These are phyloP conservation scores for Botryotinia convoluta DNA, from an alignment of 2,329 filamentous ascomycete species.

Conservation along the genomic window DNA sequence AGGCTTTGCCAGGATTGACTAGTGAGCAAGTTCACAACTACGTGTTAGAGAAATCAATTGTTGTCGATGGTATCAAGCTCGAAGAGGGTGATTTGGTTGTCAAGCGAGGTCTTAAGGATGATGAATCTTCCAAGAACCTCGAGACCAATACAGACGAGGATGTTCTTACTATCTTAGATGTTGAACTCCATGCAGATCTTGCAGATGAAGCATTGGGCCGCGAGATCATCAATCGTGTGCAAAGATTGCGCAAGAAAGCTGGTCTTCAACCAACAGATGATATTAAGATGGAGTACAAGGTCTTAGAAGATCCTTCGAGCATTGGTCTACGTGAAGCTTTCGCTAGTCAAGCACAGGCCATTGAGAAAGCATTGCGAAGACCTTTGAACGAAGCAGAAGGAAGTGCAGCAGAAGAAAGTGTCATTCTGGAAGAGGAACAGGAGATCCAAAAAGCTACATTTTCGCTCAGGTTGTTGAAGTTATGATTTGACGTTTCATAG, in stretches of 20 bases:
- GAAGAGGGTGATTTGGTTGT: conserved; percentile 80
- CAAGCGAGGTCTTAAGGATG: conserved; percentile 73
- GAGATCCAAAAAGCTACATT: conserved; percentile 82
- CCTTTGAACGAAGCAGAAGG: conserved; percentile 42
- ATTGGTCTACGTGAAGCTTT: conserved; percentile 71
- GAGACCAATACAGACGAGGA: conserved; percentile 89
- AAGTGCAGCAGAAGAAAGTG: conserved; percentile 41
- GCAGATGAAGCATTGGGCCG: conserved; percentile 84
- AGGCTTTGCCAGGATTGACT: conserved; percentile 75
- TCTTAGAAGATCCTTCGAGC: conserved; percentile 74
- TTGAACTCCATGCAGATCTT: conserved; percentile 77
- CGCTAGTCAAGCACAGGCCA: conserved; percentile 61
- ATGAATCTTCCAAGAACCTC: conserved; percentile 66
- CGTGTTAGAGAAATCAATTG: conserved; percentile 68
- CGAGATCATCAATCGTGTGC: conserved; percentile 90
- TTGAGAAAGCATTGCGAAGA: conserved; percentile 75
- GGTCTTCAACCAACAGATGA: conserved; percentile 89
- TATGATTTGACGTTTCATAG: conserved; percentile 47
- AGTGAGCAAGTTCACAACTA: conserved; percentile 81
- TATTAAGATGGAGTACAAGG: conserved; percentile 88
- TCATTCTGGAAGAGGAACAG: conserved; percentile 81
- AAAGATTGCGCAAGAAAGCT: conserved; percentile 90
- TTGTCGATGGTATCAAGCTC: conserved; percentile 82
- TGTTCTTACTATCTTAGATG: conserved; percentile 87
- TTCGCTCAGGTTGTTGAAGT: conserved; percentile 70